These are phyloP conservation scores for Apiospora rasikravindrae DNA, from an alignment of 2,329 filamentous ascomycete genomes.

Conservation along the genomic window DNA sequence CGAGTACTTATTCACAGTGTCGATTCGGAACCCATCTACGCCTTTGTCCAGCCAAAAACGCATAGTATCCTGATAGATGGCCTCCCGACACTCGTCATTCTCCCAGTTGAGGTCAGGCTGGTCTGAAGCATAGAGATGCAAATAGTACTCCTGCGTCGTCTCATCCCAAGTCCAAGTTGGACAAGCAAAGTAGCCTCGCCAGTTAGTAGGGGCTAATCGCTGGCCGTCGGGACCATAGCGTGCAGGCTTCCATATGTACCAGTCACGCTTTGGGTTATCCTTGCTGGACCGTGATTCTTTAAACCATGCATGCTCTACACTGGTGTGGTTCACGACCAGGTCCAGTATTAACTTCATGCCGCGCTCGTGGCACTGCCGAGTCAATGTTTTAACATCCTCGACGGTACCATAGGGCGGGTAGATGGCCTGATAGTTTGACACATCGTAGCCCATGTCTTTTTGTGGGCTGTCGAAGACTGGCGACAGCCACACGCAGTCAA, in stretches of 20 bases:
- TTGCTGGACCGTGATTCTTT: slow-evolving; percentile 56
- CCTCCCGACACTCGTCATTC: slow-evolving; percentile 66
- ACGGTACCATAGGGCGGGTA: slow-evolving; percentile 71
- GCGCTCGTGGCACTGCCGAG: slow-evolving; percentile 62
- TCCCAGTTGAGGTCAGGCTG: slow-evolving; percentile 85
- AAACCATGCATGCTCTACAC: slow-evolving; percentile 62
- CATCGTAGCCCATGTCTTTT: slow-evolving; percentile 75
- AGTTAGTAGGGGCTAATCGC: slow-evolving; percentile 64
- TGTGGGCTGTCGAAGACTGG: slow-evolving; percentile 62
- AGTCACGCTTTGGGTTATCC: slow-evolving; percentile 60
- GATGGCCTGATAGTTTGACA: slow-evolving; percentile 72
- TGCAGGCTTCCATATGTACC: slow-evolving; percentile 69
- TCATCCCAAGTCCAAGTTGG: slow-evolving; percentile 61
- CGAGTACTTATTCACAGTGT: slow-evolving; percentile 71
- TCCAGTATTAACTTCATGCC: slow-evolving; percentile 74
- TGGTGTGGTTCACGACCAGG: slow-evolving; percentile 75
- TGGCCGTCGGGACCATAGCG: slow-evolving; percentile 58
- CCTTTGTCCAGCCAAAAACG: slow-evolving; percentile 76
- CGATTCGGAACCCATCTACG: slow-evolving; percentile 69
- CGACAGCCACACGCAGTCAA: slow-evolving; percentile 66
- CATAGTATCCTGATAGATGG: slow-evolving; percentile 70
- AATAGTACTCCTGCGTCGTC: slow-evolving; percentile 56
- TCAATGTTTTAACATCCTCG: slow-evolving; percentile 67
- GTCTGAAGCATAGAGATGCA: slow-evolving; percentile 68
- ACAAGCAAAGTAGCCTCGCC: slow-evolving; percentile 52